Percentiles rank a stretch among this genome's conserved stretches.
These are phyloP conservation scores for Prunus armeniaca DNA, from an alignment of 306 rosid genomes.

Conservation along the genomic window DNA sequence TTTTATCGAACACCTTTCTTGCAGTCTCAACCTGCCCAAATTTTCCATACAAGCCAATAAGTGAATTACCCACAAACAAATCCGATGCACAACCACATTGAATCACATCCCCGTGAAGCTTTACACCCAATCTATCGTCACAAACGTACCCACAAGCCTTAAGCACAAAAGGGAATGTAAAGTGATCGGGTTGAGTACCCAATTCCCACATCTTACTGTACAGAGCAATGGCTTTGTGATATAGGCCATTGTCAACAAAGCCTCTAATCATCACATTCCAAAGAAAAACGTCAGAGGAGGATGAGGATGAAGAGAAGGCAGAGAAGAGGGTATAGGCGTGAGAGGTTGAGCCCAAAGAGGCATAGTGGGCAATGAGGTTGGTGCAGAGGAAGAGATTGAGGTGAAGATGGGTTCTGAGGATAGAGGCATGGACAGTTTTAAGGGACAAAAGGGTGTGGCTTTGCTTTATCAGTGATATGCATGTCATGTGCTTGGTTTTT, in stretches of 20 bases:
- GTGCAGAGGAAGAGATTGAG: slow-evolving; percentile 40
- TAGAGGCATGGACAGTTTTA: slow-evolving; percentile 34
- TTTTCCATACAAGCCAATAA: slow-evolving; percentile 36
- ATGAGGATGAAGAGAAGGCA: background rate
- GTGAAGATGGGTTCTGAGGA: slow-evolving; percentile 34
- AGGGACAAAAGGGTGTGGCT: slow-evolving; percentile 29
- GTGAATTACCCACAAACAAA: slow-evolving; percentile 36
- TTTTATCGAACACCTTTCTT: slow-evolving; percentile 30
- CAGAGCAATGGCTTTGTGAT: slow-evolving; percentile 21
- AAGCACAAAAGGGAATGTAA: slow-evolving; percentile 38
- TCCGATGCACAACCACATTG: slow-evolving; percentile 21
- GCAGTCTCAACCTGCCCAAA: slow-evolving; percentile 30
- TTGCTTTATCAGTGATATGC: slow-evolving; percentile 28
- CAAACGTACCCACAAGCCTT: slow-evolving; percentile 34
- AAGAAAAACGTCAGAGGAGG: slow-evolving; percentile 18
- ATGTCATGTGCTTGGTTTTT: slow-evolving; percentile 4
- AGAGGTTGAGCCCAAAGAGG: slow-evolving; percentile 33
- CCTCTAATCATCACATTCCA: slow-evolving; percentile 49
- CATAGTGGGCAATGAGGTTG: slow-evolving; percentile 38
- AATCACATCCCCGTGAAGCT: slow-evolving; percentile 28
- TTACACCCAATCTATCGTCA: slow-evolving; percentile 15
- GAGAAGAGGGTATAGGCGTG: slow-evolving; percentile 38
- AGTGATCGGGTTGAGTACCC: slow-evolving; percentile 30
- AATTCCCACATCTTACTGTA: slow-evolving; percentile 30
- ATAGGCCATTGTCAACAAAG: slow-evolving; percentile 32